Evolutionary conservation across 371 early-diverging fungal genomes (phyloP).

Genomic region (Mucor velutinosus): DNA sequence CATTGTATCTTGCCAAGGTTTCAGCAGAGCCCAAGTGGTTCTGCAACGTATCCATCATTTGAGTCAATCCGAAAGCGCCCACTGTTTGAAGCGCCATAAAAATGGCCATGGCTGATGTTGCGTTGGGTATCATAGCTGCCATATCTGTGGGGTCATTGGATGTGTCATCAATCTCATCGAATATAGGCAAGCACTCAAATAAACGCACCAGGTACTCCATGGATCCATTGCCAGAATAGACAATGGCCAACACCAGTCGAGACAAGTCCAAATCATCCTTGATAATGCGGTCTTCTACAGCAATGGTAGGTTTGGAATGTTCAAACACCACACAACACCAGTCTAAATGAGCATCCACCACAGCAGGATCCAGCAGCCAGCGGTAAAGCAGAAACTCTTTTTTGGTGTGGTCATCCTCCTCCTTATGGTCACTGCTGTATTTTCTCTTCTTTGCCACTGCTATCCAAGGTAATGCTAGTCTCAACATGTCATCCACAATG

Average conservation of each 20-base stretch:
- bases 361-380: conserved; percentile 42
- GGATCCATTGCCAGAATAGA: conserved; percentile 53
- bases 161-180: conserved; percentile 43
- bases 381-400: conserved; percentile 40
- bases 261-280: conserved; percentile 60
- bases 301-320: conserved; percentile 58
- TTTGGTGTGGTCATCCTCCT: conserved; percentile 18
- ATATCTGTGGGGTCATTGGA: conserved; percentile 21
- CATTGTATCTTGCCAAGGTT: conserved; percentile 63
- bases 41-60: conserved; percentile 67
- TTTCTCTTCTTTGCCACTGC: conserved; percentile 28
- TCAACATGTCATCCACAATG: conserved; percentile 53
- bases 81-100: conserved; percentile 53
- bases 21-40: conserved; percentile 68
- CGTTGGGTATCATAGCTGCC: conserved; percentile 21
- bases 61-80: conserved; percentile 50
- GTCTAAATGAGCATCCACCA: conserved; percentile 41
- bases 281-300: conserved; percentile 60
- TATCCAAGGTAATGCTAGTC: conserved; percentile 64
- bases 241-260: conserved; percentile 55
- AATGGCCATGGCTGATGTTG: conserved; percentile 30
- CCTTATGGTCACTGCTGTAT: not conserved
- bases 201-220: conserved; percentile 55
- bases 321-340: conserved; percentile 61
- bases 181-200: conserved; percentile 68